Base-by-base conservation (phyloP, 345 rosid species). In the Hypericum androsaemum region DNA sequence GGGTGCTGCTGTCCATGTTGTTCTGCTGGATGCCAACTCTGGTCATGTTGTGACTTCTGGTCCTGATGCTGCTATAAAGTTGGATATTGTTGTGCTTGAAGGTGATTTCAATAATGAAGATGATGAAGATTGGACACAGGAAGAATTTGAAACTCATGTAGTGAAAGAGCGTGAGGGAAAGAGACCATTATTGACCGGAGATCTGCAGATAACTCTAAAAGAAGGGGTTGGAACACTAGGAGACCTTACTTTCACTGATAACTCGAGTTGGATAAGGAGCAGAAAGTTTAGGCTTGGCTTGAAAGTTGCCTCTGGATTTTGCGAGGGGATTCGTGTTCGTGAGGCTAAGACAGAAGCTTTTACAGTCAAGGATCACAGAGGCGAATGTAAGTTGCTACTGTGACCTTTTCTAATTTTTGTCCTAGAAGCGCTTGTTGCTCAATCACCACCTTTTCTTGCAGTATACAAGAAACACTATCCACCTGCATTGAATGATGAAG, bases 391-490 rank as follows among this genome's bases (percentile, higher is more conserved):
- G 80, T 71, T 56, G 39, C 32, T 51, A 13, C 22, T 6, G 10
- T 39, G 41, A 32, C 22, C 5, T 8, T 8, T 51, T 47, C 15
- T 48, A 53, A 32, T 52, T 49, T 47, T 46, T 50, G 45, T 71
- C 10, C 52, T 47, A 43, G 47, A 35, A 28, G 9, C 8, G 9
- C 8, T 17, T 6, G 1, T 41, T 11, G 8, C 22, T 6, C 7
- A n/a, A 39, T 9, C 47, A 35, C 7, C 9, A 1, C 54, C 12
- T 57, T 32, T 44, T 46, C 28, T 5, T 67, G 50, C 76, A 92
- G 99, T 92, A 76, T 92, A 92, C 84, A 92, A 92, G 80, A 92
- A 92, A 67, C 98, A 92, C 71, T 92, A 92, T 62, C 98, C 98
- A 41, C 98, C 98, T 64, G 80, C 77, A 43, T 48, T 85, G 67